Evolutionary conservation across 2,329 filamentous ascomycete genomes (phyloP).

Genomic region (Botrytis sinoallii): DNA sequence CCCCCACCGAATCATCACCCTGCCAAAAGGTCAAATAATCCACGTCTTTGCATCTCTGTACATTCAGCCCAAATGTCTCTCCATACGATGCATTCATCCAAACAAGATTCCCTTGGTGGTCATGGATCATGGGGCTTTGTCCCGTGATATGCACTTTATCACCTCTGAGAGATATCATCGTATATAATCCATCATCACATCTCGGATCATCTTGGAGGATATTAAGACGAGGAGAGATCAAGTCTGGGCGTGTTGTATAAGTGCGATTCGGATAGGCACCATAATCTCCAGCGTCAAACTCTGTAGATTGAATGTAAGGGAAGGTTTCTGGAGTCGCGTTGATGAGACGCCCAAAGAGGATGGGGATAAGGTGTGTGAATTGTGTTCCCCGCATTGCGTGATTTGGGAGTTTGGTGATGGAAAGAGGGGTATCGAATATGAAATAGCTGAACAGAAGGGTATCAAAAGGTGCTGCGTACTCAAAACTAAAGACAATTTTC

Average conservation of each 20-base stretch:
- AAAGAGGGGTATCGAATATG: neutral
- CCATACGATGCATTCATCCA: constrained; percentile 25
- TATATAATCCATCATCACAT: constrained; percentile 23
- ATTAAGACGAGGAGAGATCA: constrained; percentile 26
- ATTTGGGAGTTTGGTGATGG: neutral
- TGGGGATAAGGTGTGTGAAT: neutral
- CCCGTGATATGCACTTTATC: constrained; percentile 20
- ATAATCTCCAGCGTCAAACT: constrained; percentile 38
- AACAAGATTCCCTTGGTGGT: constrained; percentile 22
- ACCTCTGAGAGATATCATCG: constrained; percentile 22
- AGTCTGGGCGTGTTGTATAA: constrained; percentile 36
- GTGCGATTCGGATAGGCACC: constrained; percentile 39
- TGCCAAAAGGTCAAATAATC: constrained; percentile 49
- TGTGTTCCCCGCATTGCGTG: neutral
- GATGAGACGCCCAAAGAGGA: neutral
- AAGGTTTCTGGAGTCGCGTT: neutral
- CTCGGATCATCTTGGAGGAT: constrained; percentile 16
- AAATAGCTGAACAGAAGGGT: neutral
- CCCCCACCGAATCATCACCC: constrained; percentile 32
- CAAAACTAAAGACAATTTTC: neutral
- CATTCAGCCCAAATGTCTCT: constrained; percentile 20
- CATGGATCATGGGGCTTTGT: constrained; percentile 26
- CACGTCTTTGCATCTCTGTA: constrained; percentile 43
- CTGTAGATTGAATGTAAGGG: constrained; percentile 18
- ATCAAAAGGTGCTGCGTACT: neutral